Evolutionary conservation across 2,329 filamentous ascomycete genomes (phyloP), one percentile per base, ranked within the genome.

Genomic region (Coleophoma eucalyptorum): DNA sequence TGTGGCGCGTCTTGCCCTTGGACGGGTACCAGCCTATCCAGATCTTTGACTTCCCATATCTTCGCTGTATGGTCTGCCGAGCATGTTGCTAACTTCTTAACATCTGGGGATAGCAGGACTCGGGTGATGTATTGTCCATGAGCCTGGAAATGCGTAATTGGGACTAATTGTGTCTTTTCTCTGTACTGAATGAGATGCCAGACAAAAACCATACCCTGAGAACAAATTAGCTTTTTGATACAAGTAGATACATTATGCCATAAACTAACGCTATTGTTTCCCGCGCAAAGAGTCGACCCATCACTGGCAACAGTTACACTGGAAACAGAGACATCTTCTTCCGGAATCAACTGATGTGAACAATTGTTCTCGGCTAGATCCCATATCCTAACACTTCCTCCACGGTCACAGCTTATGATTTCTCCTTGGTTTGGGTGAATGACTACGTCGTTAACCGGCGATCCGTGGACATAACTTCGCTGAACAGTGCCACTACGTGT

Each of bases 341-440:
- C 94, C 1, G 94, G 94, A 43, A 97, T 95, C 57, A 99, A 79
- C 71, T 97, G 90, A 69, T 97, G 93, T 0, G 89, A 92, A 75
- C 94, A 99, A 63, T 91, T 95, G 67, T 97, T 97, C 78, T 97
- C 92, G 8, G 91, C 91, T 50, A 99, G 72, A 65, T 99, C 94
- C 94, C 94, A 99, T 56, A 99, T 89, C 38, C 93, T 80, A 53
- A 99, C 90, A 67, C 91, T 96, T 44, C 94, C 94, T 44, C 88
- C 86, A 33, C 93, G 84, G 68, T 99, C 94, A 67, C 93, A 97
- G 68, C 90, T 96, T 65, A 99, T 96, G 55, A 99, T 87, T 74
- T 99, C 94, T 53, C 93, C 94, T 73, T 99, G 94, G 66, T 99
- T 99, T 0, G 94, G 94, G 68, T 99, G 94, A 50, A 99, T 99